These are phyloP conservation scores for Gymnopus androsaceus DNA, from an alignment of 1,284 basidiomycete genomes.

Conservation along the genomic window DNA sequence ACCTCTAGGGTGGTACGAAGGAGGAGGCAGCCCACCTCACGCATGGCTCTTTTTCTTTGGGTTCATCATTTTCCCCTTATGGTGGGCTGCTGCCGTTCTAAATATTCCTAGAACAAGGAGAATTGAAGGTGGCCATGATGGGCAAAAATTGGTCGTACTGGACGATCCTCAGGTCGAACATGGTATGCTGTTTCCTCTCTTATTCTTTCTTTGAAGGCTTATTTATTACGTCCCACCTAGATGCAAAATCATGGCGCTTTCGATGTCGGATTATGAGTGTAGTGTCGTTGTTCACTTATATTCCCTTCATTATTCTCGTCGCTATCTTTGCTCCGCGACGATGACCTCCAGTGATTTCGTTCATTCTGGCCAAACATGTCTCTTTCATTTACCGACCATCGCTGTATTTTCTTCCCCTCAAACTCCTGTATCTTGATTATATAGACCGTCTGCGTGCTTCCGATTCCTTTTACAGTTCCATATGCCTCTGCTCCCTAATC, in stretches of 20 bases:
- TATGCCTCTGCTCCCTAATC: too few species aligned
- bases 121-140: slow-evolving; percentile 52
- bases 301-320: slow-evolving; percentile 73
- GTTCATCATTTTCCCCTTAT: slow-evolving; percentile 72
- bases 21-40: slow-evolving; percentile 65
- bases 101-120: slow-evolving; percentile 61
- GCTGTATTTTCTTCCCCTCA: background rate
- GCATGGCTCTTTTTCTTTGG: slow-evolving; percentile 78
- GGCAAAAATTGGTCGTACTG: slow-evolving; percentile 69
- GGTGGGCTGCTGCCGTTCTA: slow-evolving; percentile 67
- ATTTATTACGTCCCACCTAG: slow-evolving; percentile 35
- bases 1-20: slow-evolving; percentile 47
- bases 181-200: slow-evolving; percentile 47
- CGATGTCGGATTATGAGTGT: slow-evolving; percentile 71
- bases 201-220: background rate
- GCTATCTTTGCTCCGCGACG: slow-evolving; percentile 54
- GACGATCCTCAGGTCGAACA: slow-evolving; percentile 79
- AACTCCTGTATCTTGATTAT: slow-evolving; percentile 2
- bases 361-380: background rate
- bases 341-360: background rate
- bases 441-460: too few species aligned
- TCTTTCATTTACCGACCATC: background rate
- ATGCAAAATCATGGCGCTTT: slow-evolving; percentile 69
- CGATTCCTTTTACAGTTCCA: too few species aligned
- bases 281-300: slow-evolving; percentile 71